Evolutionary conservation across 345 rosid species (phyloP).

Genomic region (Angophora floribunda): DNA sequence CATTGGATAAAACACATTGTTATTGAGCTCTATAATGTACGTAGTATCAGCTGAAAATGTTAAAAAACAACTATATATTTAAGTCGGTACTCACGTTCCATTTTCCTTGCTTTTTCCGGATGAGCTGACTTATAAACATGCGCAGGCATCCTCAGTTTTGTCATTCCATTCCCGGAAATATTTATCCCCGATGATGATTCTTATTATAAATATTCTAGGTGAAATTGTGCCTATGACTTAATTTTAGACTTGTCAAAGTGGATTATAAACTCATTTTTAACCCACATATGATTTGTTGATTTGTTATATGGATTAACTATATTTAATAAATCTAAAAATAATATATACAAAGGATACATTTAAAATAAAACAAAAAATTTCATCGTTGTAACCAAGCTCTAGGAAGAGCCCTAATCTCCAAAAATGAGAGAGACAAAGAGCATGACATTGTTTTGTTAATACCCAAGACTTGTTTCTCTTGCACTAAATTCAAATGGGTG

Average conservation of each 20-base stretch:
- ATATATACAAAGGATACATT: too few relatives aligned
- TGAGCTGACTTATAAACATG: background rate
- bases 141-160: background rate
- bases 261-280: accelerated
- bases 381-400: too few relatives aligned
- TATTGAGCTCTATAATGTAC: background rate
- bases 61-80: background rate
- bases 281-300: accelerated
- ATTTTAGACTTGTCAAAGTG: background rate
- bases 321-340: too few relatives aligned
- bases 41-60: background rate
- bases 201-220: background rate
- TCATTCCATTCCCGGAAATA: too few relatives aligned
- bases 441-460: too few relatives aligned
- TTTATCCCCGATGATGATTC: too few relatives aligned
- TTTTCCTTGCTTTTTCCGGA: accelerated
- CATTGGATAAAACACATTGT: background rate
- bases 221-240: background rate
- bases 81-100: background rate
- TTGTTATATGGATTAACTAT: background rate
- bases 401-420: too few relatives aligned
- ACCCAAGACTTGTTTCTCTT: too few relatives aligned
- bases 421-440: too few relatives aligned
- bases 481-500: too few relatives aligned
- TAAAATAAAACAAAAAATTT: too few relatives aligned